A percentile compares a stretch with the other conserved stretches of the same genome.
These are phyloP conservation scores for Lactarius sanguifluus DNA, from an alignment of 768 basidiomycete species.

Conservation along the genomic window DNA sequence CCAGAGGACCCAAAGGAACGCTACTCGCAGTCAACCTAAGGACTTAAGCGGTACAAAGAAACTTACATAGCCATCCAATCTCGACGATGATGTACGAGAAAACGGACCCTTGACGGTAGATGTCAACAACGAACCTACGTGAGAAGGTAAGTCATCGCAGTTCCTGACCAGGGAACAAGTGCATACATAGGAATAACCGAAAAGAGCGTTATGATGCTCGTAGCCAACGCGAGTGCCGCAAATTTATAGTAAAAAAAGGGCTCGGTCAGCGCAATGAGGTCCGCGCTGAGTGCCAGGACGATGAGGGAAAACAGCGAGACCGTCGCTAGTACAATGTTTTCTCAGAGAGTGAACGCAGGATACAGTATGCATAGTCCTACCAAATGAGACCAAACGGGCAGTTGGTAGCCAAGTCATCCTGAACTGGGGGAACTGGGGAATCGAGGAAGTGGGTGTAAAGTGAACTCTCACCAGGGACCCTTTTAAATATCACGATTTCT, in stretches of 20 bases:
- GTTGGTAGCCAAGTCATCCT: constrained; percentile 2
- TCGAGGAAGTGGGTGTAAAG: neutral
- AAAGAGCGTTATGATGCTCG: constrained; percentile 34
- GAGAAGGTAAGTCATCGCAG: neutral
- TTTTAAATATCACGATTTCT: constrained; percentile 1
- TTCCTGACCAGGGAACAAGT: neutral
- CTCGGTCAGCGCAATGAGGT: constrained; percentile 33
- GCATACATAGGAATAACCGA: constrained; percentile 36
- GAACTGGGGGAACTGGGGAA: neutral
- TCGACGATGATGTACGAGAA: constrained; percentile 43
- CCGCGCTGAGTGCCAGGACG: constrained; percentile 28
- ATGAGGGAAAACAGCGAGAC: constrained; percentile 33
- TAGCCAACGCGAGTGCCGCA: constrained; percentile 35
- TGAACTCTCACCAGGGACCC: neutral
- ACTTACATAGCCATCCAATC: constrained; percentile 40
- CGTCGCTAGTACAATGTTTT: neutral
- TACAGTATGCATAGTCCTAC: neutral
- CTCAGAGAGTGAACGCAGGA: neutral
- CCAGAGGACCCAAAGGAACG: constrained; percentile 42
- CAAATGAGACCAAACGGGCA: constrained; percentile 6
- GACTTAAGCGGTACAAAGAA: neutral
- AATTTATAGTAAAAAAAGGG: constrained; percentile 29
- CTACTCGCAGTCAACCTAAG: constrained; percentile 27
- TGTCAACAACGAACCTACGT: constrained; percentile 39
- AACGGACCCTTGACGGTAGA: constrained; percentile 39